Percentiles rank a stretch among this genome's conserved stretches.
Conservation (phyloP, 805 yeast genomes). For the Komagataella pseudopastoris region DNA sequence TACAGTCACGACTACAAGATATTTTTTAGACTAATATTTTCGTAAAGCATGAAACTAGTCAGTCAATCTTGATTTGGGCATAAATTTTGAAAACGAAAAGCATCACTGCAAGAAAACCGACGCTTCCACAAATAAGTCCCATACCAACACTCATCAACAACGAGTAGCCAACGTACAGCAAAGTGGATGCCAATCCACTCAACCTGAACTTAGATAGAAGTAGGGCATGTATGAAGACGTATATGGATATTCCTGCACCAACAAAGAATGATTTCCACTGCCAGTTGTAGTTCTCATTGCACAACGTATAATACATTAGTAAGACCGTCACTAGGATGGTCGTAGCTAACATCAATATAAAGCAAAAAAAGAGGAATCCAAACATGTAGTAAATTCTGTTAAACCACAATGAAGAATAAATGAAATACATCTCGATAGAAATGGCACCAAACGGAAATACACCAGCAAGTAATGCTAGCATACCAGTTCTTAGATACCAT, state of each 20-base stretch:
- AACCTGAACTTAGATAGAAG: conserved; percentile 56
- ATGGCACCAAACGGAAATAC: conserved; percentile 91
- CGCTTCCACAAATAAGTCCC: conserved; percentile 76
- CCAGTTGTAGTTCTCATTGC: conserved; percentile 92
- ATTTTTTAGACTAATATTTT: too few species aligned
- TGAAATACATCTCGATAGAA: conserved; percentile 89
- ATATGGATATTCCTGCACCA: conserved; percentile 81
- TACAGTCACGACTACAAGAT: background rate
- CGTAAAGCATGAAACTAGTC: conserved; percentile 3
- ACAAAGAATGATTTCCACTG: conserved; percentile 87
- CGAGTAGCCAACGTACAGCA: conserved; percentile 77
- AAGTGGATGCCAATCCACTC: conserved; percentile 63
- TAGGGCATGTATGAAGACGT: conserved; percentile 75
- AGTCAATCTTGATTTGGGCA: conserved; percentile 78
- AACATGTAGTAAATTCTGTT: conserved; percentile 93
- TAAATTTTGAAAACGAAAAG: conserved; percentile 70
- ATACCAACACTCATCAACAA: conserved; percentile 52
- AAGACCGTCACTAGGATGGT: conserved; percentile 70
- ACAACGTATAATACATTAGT: conserved; percentile 70
- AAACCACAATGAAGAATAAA: conserved; percentile 86
- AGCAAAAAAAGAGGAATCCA: conserved; percentile 87
- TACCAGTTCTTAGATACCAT: conserved; percentile 57
- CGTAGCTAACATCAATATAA: conserved; percentile 69
- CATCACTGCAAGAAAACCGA: conserved; percentile 70
- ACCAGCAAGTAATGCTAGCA: conserved; percentile 68